phyloP scores from a whole-genome alignment of 495 filamentous ascomycete species.

The Podospora conica region DNA sequence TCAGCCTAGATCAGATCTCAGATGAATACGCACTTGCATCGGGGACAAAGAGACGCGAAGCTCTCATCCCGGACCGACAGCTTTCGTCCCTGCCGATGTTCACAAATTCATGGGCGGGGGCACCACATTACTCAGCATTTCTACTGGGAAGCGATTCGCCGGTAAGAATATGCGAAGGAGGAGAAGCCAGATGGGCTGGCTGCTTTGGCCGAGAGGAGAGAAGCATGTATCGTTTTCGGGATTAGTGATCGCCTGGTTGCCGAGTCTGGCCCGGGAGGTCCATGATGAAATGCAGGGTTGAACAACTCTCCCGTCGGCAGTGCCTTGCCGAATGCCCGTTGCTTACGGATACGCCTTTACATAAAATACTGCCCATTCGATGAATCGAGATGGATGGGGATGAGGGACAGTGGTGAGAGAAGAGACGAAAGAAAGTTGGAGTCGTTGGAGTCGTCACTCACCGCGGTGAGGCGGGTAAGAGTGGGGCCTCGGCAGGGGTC shows the following conservation, averaged over 20 bases:
- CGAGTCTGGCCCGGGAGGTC: too few relatives aligned
- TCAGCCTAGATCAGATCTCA: not conserved
- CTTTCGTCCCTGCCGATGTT: not conserved
- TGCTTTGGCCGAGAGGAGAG: not conserved
- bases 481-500: conserved; percentile 11
- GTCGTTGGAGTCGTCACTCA: conserved; percentile 4
- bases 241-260: not conserved
- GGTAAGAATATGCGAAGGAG: not conserved
- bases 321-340: not conserved
- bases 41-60: not conserved
- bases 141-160: not conserved
- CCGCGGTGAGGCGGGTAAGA: conserved; percentile 22
- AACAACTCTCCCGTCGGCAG: not conserved
- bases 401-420: not conserved
- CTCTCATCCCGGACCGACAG: not conserved
- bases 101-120: not conserved
- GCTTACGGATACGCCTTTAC: not conserved
- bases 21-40: not conserved
- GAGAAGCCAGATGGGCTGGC: not conserved
- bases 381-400: not conserved
- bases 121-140: not conserved
- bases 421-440: too few relatives aligned
- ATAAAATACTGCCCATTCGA: not conserved
- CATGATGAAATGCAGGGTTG: not conserved
- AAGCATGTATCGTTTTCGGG: not conserved